Base-by-base conservation (phyloP, 169 alveolate species). In the Plasmodium malariae region DNA sequence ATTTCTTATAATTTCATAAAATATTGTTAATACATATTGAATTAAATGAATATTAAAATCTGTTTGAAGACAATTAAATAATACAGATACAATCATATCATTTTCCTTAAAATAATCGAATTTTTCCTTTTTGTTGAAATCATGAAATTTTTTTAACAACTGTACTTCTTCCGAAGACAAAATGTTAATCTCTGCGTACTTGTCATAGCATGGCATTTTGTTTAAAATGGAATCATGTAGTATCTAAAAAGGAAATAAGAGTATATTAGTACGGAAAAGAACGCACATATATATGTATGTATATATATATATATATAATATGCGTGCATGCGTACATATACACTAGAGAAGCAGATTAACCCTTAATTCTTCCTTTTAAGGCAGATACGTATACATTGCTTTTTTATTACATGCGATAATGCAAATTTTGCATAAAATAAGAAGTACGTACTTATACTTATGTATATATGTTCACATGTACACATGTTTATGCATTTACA, bases 191-290 rank as follows among this genome's bases (percentile, higher is more conserved):
- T 88, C 93, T 57, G 30, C 69, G 60, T 86, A 86, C 57, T 86
- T 86, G 71, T 86, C 92, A 48, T 86, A 86, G 45, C 92, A 70
- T 40, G 92, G 92, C 92, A 86, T 86, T 32, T 72, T 71, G 63
- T 88, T 88, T 65, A 74, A 73, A 65, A 88, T 86, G 37, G 92
- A 86, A 86, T 86, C 92, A 65, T 86, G 74, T 45, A 86, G 54
- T 86, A 55, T 86, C 92, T 86, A 49, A 28, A 57, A 4, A 54
- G 28, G 54, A 32, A 24, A 59, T 1, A 69, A 40, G 14, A 54
- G 21, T 34, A 60, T 49, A 37, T 1, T 6, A 17, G 78, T 65
- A 19, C 4, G 7, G 7, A 34, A 62, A 51, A 7, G 30, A 37
- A 4, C 14, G n/a, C 12, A 68, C n/a, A 54, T 68, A 12, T 12